These are phyloP conservation scores for Cicer judaicum DNA, from an alignment of 306 rosid genomes.

Conservation along the genomic window DNA sequence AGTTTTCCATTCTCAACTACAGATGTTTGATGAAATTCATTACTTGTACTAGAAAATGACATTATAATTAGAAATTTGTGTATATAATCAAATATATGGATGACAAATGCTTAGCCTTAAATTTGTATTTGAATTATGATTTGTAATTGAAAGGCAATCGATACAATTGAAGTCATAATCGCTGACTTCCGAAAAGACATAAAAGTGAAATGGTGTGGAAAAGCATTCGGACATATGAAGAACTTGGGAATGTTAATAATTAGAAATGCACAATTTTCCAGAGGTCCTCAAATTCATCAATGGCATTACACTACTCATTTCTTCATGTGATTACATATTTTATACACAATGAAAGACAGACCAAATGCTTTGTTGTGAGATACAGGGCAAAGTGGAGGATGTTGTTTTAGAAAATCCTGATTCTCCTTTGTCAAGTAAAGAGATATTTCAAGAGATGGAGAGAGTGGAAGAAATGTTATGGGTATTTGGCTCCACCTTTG, in stretches of 20 bases:
- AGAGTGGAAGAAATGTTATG: no score
- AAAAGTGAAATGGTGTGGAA: conserved; percentile 20
- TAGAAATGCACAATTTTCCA: not conserved
- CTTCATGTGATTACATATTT: conserved; percentile 1
- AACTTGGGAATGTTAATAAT: conserved; percentile 14
- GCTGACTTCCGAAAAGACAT: not conserved
- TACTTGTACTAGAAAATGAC: not conserved
- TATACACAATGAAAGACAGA: not conserved
- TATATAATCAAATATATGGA: not conserved
- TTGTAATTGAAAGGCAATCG: not conserved
- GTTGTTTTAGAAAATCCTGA: not conserved
- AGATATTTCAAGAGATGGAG: no score
- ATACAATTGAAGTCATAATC: conserved; percentile 8
- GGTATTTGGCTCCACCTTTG: no score
- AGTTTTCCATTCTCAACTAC: not conserved
- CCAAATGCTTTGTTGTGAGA: not conserved
- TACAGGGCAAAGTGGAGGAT: not conserved
- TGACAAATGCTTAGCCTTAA: not conserved
- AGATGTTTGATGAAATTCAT: not conserved
- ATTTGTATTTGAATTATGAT: not conserved
- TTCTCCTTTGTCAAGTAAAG: not conserved
- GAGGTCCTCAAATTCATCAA: conserved; percentile 28
- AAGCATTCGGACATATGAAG: conserved; percentile 23
- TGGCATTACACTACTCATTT: conserved; percentile 2
- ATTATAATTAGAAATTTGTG: not conserved